These are phyloP conservation scores for Arthromyces matolae DNA, from an alignment of 768 basidiomycete species.

Conservation along the genomic window DNA sequence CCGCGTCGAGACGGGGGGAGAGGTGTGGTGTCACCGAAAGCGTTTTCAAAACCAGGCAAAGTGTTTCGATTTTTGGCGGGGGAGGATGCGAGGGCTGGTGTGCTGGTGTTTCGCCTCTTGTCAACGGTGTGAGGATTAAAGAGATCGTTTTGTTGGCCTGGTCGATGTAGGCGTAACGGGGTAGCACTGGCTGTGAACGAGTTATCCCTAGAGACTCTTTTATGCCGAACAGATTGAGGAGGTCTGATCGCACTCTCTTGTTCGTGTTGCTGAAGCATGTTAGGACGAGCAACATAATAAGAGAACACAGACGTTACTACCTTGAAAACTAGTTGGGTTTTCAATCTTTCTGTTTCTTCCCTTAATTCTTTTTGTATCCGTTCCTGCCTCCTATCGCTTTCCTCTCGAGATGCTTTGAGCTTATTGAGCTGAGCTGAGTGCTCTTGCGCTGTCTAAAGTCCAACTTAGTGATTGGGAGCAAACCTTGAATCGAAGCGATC, in stretches of 20 bases:
- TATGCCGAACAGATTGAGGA: slow-evolving; percentile 42
- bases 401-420: slow-evolving; percentile 57
- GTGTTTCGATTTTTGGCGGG: slow-evolving; percentile 26
- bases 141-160: slow-evolving; percentile 22
- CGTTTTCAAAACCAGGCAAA: slow-evolving; percentile 54
- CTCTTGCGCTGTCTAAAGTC: slow-evolving; percentile 48
- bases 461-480: neutral
- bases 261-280: slow-evolving; percentile 56
- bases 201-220: slow-evolving; percentile 31
- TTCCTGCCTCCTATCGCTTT: slow-evolving; percentile 51
- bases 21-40: slow-evolving; percentile 43
- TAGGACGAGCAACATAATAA: neutral
- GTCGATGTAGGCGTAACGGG: slow-evolving; percentile 37
- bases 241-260: slow-evolving; percentile 54
- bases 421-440: slow-evolving; percentile 55
- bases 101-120: slow-evolving; percentile 37
- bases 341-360: slow-evolving; percentile 65
- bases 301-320: slow-evolving; percentile 29
- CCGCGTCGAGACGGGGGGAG: slow-evolving; percentile 23
- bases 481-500: neutral
- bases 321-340: slow-evolving; percentile 67
- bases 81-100: slow-evolving; percentile 27
- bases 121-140: slow-evolving; percentile 21
- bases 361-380: slow-evolving; percentile 60
- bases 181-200: slow-evolving; percentile 38